phyloP scores from a whole-genome alignment of 306 rosid genomes.

The Alnus glutinosa region DNA sequence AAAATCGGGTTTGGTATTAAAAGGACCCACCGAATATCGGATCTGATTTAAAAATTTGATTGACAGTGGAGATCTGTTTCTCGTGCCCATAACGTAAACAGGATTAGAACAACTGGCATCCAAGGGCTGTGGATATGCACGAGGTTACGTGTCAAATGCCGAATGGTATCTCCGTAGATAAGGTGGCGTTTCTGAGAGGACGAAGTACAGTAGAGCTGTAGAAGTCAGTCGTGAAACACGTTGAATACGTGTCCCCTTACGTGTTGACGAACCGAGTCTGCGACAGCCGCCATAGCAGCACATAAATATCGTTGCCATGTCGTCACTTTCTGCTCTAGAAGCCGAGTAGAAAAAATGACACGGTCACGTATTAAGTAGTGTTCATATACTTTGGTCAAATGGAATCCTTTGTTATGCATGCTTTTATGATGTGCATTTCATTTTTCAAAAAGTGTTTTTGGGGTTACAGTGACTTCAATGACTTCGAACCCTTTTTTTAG shows the following conservation, averaged over 20 bases:
- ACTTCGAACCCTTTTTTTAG: too few relatives aligned
- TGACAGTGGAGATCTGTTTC: neutral
- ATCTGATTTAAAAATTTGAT: conserved; percentile 11
- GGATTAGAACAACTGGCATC: neutral
- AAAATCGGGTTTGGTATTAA: neutral
- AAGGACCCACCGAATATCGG: conserved; percentile 20
- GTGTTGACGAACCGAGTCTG: neutral
- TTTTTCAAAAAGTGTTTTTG: too few relatives aligned
- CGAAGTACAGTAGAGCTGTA: neutral
- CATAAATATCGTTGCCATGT: too few relatives aligned
- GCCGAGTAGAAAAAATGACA: too few relatives aligned
- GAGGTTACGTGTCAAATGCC: neutral
- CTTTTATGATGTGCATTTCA: too few relatives aligned
- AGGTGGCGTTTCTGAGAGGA: neutral
- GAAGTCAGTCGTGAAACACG: neutral
- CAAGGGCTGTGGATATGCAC: neutral
- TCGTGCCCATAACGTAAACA: neutral
- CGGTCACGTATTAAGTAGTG: too few relatives aligned
- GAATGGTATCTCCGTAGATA: neutral
- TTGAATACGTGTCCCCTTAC: neutral
- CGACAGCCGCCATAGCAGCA: too few relatives aligned
- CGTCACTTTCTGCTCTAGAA: too few relatives aligned
- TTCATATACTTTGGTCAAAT: too few relatives aligned
- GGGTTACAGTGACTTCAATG: too few relatives aligned
- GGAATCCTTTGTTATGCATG: too few relatives aligned